phyloP scores from a whole-genome alignment of 2,329 filamentous ascomycete species.

The Dichotomopilus funicola region DNA sequence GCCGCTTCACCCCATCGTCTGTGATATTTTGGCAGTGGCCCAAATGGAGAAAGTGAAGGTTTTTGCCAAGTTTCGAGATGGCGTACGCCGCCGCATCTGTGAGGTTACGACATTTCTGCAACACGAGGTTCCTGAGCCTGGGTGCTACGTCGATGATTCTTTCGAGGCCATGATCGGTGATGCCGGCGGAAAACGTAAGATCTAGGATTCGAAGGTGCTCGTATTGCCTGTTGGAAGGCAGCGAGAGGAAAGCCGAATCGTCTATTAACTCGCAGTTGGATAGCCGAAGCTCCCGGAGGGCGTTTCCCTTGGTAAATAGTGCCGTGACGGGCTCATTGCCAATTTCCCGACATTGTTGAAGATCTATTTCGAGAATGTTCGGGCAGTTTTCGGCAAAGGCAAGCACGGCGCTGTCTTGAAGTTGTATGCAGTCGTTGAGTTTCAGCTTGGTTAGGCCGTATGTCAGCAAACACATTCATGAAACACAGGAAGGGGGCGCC shows the following conservation, averaged over 20 bases:
- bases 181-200: slow-evolving; percentile 75
- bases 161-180: slow-evolving; percentile 82
- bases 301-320: slow-evolving; percentile 68
- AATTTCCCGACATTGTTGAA: slow-evolving; percentile 76
- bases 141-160: slow-evolving; percentile 84
- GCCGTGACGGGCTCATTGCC: slow-evolving; percentile 78
- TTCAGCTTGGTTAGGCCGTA: slow-evolving; percentile 57
- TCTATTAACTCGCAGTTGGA: slow-evolving; percentile 79
- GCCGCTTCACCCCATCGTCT: slow-evolving; percentile 74
- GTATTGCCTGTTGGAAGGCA: slow-evolving; percentile 63
- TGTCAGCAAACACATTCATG: slow-evolving; percentile 5
- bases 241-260: slow-evolving; percentile 77
- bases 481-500: not conserved
- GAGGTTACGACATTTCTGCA: slow-evolving; percentile 90
- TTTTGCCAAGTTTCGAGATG: slow-evolving; percentile 87
- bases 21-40: slow-evolving; percentile 91
- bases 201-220: slow-evolving; percentile 91
- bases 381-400: slow-evolving; percentile 84
- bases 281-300: slow-evolving; percentile 84
- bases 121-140: slow-evolving; percentile 81
- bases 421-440: slow-evolving; percentile 82
- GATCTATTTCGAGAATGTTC: slow-evolving; percentile 92
- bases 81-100: slow-evolving; percentile 83
- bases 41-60: slow-evolving; percentile 91
- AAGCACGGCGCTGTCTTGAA: slow-evolving; percentile 74